A percentile compares a stretch with the other conserved stretches of the same genome.
Conservation (phyloP, 441 rosid genomes). For the Gossypium schwendimanii region DNA sequence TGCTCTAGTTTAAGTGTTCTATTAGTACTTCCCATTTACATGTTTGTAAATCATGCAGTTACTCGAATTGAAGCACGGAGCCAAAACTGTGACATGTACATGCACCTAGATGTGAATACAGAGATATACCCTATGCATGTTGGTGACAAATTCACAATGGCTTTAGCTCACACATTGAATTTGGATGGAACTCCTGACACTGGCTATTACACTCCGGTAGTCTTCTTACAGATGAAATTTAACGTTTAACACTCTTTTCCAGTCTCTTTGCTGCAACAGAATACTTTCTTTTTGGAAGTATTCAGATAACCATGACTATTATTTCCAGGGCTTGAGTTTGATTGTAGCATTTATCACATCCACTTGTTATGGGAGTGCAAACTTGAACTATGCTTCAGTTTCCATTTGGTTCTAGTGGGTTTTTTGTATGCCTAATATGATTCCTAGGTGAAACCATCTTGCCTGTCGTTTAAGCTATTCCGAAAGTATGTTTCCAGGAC, state of each 20-base stretch:
- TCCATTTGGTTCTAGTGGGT: background rate
- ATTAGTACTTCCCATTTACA: background rate
- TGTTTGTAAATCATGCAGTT: slow-evolving; percentile 34
- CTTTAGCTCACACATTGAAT: slow-evolving; percentile 66
- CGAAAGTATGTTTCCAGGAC: background rate
- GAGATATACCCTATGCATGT: slow-evolving; percentile 56
- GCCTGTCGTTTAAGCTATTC: background rate
- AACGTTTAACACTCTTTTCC: background rate
- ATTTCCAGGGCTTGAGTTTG: slow-evolving; percentile 1
- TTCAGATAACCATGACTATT: background rate
- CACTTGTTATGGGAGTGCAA: background rate
- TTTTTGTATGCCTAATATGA: background rate
- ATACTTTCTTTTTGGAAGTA: background rate
- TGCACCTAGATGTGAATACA: slow-evolving; percentile 78
- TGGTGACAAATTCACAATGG: slow-evolving; percentile 54
- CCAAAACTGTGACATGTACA: slow-evolving; percentile 70
- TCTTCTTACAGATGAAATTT: background rate
- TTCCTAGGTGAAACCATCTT: background rate
- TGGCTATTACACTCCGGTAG: slow-evolving; percentile 38
- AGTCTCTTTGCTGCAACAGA: background rate
- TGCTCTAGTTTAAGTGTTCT: background rate
- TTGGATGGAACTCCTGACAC: slow-evolving; percentile 83
- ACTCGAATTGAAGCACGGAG: slow-evolving; percentile 74
- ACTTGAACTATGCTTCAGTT: background rate
- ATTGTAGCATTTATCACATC: background rate